Conservation (phyloP, 306 rosid genomes). For the Alnus rubra region DNA sequence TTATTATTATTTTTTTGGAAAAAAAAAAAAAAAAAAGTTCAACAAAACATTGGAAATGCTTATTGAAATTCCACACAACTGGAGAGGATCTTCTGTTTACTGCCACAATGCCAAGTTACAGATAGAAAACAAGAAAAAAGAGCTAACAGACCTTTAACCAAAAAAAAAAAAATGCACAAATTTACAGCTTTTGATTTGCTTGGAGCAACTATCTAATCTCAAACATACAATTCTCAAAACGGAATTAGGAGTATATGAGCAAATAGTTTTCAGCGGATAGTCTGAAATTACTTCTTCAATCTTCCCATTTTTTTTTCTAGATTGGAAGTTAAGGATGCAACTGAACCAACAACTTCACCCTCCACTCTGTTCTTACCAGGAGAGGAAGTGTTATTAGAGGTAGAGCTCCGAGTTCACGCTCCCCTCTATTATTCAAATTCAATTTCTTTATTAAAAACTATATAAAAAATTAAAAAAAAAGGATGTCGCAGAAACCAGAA, state of each 20-base stretch:
- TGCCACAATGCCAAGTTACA: not conserved
- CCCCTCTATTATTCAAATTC: not conserved
- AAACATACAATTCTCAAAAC: not conserved
- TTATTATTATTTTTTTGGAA: too few relatives aligned
- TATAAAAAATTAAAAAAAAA: too few relatives aligned
- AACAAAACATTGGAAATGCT: not conserved
- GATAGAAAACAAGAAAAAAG: not conserved
- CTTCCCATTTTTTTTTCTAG: too few relatives aligned
- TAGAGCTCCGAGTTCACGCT: not conserved
- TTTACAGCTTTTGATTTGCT: not conserved
- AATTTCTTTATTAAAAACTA: not conserved
- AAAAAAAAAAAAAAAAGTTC: not conserved
- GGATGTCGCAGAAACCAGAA: not conserved
- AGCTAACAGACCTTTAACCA: not conserved
- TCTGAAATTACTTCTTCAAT: too few relatives aligned
- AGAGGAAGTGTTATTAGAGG: not conserved
- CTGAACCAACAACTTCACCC: not conserved
- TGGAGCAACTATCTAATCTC: not conserved
- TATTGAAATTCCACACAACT: not conserved
- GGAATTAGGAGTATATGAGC: not conserved
- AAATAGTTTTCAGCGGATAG: too few relatives aligned
- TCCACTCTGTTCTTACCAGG: not conserved
- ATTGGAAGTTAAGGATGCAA: too few relatives aligned
- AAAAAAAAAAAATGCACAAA: too few relatives aligned
- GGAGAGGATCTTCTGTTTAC: not conserved